Conservation (phyloP, 2,329 filamentous ascomycete genomes). For the Neopestalotiopsis sp. region DNA sequence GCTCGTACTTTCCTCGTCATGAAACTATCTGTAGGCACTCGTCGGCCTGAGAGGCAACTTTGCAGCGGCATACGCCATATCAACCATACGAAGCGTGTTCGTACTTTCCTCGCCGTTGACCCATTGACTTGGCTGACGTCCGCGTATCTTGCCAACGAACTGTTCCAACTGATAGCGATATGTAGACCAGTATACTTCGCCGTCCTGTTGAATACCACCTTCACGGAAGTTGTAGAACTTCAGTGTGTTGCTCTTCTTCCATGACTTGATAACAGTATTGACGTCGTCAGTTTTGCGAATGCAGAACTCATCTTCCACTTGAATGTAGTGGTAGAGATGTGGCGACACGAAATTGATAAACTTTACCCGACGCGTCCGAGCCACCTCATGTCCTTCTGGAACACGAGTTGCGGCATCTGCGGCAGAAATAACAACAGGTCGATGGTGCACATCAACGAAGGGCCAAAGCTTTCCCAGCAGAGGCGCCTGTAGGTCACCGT, state of each 20-base stretch:
- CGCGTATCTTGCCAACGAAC: slow-evolving; percentile 51
- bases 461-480: slow-evolving; percentile 24
- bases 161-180: slow-evolving; percentile 53
- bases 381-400: slow-evolving; percentile 25
- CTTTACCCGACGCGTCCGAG: slow-evolving; percentile 29
- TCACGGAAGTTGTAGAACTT: slow-evolving; percentile 40
- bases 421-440: slow-evolving; percentile 24
- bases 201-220: slow-evolving; percentile 33
- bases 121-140: slow-evolving; percentile 42
- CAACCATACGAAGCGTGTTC: slow-evolving; percentile 49
- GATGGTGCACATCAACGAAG: slow-evolving; percentile 27
- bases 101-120: slow-evolving; percentile 47
- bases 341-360: slow-evolving; percentile 28
- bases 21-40: slow-evolving; percentile 14
- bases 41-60: slow-evolving; percentile 33
- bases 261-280: slow-evolving; percentile 23
- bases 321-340: slow-evolving; percentile 39
- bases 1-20: too few species aligned
- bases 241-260: slow-evolving; percentile 26
- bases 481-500: slow-evolving; percentile 33
- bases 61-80: slow-evolving; percentile 49
- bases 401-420: slow-evolving; percentile 24
- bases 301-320: slow-evolving; percentile 37
- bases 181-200: slow-evolving; percentile 46
- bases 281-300: slow-evolving; percentile 35